A percentile compares a stretch with the other conserved stretches of the same genome.
Evolutionary conservation across 2,329 filamentous ascomycete genomes (phyloP).

Genomic region (Verticillium nonalfalfae): DNA sequence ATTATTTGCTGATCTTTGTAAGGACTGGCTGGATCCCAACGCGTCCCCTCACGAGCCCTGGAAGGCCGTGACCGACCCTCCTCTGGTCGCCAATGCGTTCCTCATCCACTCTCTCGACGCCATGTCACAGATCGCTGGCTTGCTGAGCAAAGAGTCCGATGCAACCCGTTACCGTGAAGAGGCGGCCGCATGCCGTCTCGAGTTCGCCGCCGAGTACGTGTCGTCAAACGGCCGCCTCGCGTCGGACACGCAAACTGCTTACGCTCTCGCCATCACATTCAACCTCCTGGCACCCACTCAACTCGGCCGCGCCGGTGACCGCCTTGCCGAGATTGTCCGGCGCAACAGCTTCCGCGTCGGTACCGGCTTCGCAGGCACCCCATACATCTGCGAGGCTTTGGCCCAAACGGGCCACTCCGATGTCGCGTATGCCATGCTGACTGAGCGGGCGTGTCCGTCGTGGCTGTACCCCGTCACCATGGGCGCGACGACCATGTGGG

Average conservation of each 20-base stretch:
- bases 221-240: constrained; percentile 7
- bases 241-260: constrained; percentile 14
- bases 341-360: constrained; percentile 6
- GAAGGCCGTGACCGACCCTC: constrained; percentile 18
- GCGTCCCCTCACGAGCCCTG: constrained; percentile 20
- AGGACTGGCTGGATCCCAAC: constrained; percentile 24
- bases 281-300: constrained; percentile 5
- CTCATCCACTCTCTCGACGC: constrained; percentile 13
- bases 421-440: constrained; percentile 27
- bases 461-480: constrained; percentile 32
- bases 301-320: background rate
- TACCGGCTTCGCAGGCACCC: constrained; percentile 18
- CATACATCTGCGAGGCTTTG: constrained; percentile 12
- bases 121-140: background rate
- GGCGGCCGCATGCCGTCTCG: background rate
- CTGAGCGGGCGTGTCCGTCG: constrained; percentile 23
- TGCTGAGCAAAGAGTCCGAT: background rate
- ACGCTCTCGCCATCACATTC: constrained; percentile 14
- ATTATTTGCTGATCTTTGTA: background rate
- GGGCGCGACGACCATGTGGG: constrained; percentile 34
- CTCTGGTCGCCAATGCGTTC: constrained; percentile 23
- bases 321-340: constrained; percentile 3
- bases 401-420: constrained; percentile 3
- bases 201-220: constrained; percentile 17
- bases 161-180: background rate